phyloP scores from a whole-genome alignment of 148 eudicot genomes.

The Salicornia ramosissima region DNA sequence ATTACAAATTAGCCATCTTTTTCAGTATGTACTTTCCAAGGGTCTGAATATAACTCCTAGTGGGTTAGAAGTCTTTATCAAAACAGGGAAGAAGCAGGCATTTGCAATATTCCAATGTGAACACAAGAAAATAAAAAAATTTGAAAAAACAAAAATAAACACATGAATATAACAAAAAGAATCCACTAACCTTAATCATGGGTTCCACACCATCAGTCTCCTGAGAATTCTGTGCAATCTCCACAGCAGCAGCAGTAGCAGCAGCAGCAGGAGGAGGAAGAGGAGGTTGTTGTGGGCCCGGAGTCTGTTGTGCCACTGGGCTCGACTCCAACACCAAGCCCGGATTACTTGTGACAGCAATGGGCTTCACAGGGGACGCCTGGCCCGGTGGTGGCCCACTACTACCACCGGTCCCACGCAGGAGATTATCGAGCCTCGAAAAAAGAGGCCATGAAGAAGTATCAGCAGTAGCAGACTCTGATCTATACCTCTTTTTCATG shows the following conservation, averaged over 20 bases:
- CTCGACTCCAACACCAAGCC: constrained; percentile 27
- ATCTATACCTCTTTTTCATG: constrained; percentile 88
- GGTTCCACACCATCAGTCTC: constrained; percentile 48
- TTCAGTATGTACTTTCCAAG: constrained; percentile 5
- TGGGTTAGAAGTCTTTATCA: constrained; percentile 25
- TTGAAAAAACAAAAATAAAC: neutral
- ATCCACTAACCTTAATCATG: constrained; percentile 42
- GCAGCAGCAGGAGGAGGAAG: neutral
- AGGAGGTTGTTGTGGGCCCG: neutral
- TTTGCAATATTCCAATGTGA: neutral
- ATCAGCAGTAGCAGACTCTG: constrained; percentile 65
- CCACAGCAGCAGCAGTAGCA: too few relatives aligned
- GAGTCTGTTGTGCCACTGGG: constrained; percentile 5
- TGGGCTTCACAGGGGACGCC: constrained; percentile 13
- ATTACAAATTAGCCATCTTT: constrained; percentile 12
- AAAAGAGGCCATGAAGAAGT: constrained; percentile 82
- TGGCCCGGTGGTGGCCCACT: constrained; percentile 21
- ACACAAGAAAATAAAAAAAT: neutral
- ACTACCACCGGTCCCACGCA: constrained; percentile 46
- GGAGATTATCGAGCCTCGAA: constrained; percentile 54
- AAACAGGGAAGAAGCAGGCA: constrained; percentile 2
- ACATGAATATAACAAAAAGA: neutral
- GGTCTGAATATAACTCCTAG: constrained; percentile 16
- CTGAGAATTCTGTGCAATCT: constrained; percentile 43
- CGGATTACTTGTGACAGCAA: constrained; percentile 9